Base-by-base conservation (phyloP, 2,329 filamentous ascomycete species). In the Stagonosporopsis tanaceti region DNA sequence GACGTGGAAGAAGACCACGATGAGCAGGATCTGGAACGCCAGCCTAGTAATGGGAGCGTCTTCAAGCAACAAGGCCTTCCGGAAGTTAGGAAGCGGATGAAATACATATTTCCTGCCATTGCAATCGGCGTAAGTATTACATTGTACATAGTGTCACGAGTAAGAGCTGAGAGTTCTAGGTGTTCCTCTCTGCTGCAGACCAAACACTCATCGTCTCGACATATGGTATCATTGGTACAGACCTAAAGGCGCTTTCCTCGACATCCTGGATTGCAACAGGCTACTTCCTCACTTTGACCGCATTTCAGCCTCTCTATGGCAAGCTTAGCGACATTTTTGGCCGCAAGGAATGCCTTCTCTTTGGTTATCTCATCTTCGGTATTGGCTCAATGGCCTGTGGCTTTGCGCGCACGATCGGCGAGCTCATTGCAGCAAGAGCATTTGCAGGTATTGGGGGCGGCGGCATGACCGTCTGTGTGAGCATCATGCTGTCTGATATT, bases 211-310 rank as follows among this genome's bases (percentile, higher is more conserved):
- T 91, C 28, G 86, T 93, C 46, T 87, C 87, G n/a, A 88, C 84
- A n/a, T 93, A 93, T 73, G 89, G 89, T 47, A 86, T 84, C 61
- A 93, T 94, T 66, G 90, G 90, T 11, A 91, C 84, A 54, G 91
- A 93, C 61, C 78, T 94, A 27, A 81, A 90, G 48, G 89, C 90
- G 1, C 80, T 94, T 50, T 91, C 89, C 70, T 85, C 85, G 63
- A 92, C 89, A 4, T 89, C 86, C 50, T 93, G 90, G 90, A 89
- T 93, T 57, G 89, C 89, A 27, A 71, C 63, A 12, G 85, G 83
- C 9, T 90, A 93, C 72, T 89, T 92, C 66, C 80, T 93, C 50
- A 91, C 90, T 1, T 77, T 91, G 48, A 91, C 89, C 3, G 88
- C 87, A 22, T 91, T 89, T 65, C 90, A 93, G 70, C 90, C 90